Base-by-base conservation (phyloP, 148 eudicot species). In the Vaccinium myrtillus region DNA sequence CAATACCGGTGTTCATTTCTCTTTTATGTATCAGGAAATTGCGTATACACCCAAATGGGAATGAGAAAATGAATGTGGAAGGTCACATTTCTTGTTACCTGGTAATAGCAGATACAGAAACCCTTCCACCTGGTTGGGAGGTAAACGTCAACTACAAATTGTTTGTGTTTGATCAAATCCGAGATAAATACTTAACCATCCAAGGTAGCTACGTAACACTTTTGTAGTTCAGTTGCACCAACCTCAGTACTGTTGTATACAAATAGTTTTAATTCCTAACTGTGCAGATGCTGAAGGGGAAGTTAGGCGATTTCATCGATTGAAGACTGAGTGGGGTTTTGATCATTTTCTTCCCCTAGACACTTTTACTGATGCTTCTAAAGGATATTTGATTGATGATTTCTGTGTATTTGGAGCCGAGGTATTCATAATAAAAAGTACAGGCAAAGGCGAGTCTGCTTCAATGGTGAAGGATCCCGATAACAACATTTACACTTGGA, bases 1-100 rank as follows among this genome's bases (percentile, higher is more conserved):
- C 1, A 2, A n/a, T 19, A 21, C 23, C 5, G 4, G 1, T 0
- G 5, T 13, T 76, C 16, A 3, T 13, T 49, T 39, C 15, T 21
- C 53, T 50, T 76, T 58, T 18, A 4, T 32, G 63, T 39, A 30
- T 80, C 70, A 80, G 82, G 82, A 80, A 58, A 36, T 39, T 80
- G 30, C 36, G 8, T 39, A 4, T 80, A 13, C 36, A 80, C 16
- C 69, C 69, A 11, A 58, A 32, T 10, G 82, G 82, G 12, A 80
- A 80, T 18, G 19, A 16, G 25, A 54, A 30, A 78, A 78, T 9
- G 6, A 53, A 78, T 13, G 81, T 30, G 13, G 32, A 27, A 6
- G 82, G 49, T 58, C 30, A 80, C 19, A 39, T 80, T 36, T 80
- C 82, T 18, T 15, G 39, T 19, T 80, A 80, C 70, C 21, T 80